Base-by-base conservation (phyloP, 495 filamentous ascomycete species). In the Penicillium cinerascens region DNA sequence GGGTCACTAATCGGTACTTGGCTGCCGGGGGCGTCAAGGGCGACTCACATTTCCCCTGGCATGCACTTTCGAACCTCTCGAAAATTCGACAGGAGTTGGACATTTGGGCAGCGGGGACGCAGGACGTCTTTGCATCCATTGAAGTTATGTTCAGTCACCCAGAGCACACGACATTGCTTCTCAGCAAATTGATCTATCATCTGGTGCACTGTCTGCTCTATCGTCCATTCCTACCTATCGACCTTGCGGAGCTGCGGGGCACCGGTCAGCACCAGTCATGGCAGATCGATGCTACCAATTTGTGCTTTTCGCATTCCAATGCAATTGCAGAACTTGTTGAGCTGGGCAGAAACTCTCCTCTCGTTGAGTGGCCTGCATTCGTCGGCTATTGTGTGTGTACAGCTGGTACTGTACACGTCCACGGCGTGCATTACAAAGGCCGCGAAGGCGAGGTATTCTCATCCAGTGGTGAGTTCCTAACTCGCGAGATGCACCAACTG, bases 21-120 rank as follows among this genome's bases (percentile, higher is more conserved):
- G 87, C 88, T 11, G 86, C 87, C 11, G 89, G 89, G 6, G 89
- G 89, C 21, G 88, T 91, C 45, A 92, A 91, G 64, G 88, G 87
- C 41, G 89, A 95, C 61, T 89, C 87, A 0, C 88, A 92, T 60
- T 92, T 92, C 57, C 88, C 89, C 15, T 95, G 89, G 89, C 88
- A 95, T 63, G 80, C 88, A 4, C 76, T 89, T 20, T 92, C 88
- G 7, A 91, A 86, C 57, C 75, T 92, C 0, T 92, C 89, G 41
- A 89, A 91, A 58, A 92, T 95, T 53, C 80, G 89, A 39, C 87
- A 91, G 49, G 88, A 92, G 54, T 73, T 95, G 13, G 88, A 95
- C 58, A 75, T 87, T 40, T 95, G 89, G 89, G 86, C 86, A 7
- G 87, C 88, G 5, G 87, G 86, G 17, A 89, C 87, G 6, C 84